phyloP scores from a whole-genome alignment of 1,139 yeast genomes.

The Yamadazyma sp. region DNA sequence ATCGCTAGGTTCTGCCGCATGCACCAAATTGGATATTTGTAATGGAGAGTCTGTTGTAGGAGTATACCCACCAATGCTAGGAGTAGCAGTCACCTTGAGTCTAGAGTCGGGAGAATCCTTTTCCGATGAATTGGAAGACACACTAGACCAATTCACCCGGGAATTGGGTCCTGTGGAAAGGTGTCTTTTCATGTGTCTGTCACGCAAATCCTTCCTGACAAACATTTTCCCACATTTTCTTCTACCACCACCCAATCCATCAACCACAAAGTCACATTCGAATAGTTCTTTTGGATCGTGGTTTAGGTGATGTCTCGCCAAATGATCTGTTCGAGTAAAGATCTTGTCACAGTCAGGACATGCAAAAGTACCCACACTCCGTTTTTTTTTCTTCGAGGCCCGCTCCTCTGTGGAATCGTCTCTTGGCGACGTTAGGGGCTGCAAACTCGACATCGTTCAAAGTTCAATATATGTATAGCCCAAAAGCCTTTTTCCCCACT shows the following conservation, averaged over 20 bases:
- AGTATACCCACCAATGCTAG: conserved; percentile 1
- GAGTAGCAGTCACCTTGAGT: not conserved
- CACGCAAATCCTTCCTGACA: conserved; percentile 43
- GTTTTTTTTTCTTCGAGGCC: conserved; percentile 8
- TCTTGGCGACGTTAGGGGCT: conserved; percentile 5
- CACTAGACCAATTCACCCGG: conserved; percentile 16
- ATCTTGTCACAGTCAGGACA: conserved; percentile 42
- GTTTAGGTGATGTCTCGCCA: conserved; percentile 45
- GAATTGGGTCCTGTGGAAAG: conserved; percentile 10
- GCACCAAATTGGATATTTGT: conserved; percentile 22
- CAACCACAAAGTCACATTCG: conserved; percentile 36
- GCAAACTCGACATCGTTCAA: conserved; percentile 6
- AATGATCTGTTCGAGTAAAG: conserved; percentile 45
- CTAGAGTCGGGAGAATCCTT: conserved; percentile 8
- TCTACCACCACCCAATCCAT: conserved; percentile 25
- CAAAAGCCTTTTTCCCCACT: conserved; percentile 3
- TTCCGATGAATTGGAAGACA: conserved; percentile 10
- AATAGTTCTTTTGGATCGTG: conserved; percentile 40
- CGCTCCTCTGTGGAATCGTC: not conserved
- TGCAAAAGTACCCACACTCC: conserved; percentile 20
- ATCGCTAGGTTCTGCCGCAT: conserved; percentile 11
- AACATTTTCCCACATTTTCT: conserved; percentile 42
- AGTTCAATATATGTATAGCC: not conserved
- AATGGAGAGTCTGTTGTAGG: conserved; percentile 16
- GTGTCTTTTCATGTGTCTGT: conserved; percentile 40